Evolutionary conservation across 202 grass and related monocot genomes (phyloP).

Genomic region (Zizania palustris): DNA sequence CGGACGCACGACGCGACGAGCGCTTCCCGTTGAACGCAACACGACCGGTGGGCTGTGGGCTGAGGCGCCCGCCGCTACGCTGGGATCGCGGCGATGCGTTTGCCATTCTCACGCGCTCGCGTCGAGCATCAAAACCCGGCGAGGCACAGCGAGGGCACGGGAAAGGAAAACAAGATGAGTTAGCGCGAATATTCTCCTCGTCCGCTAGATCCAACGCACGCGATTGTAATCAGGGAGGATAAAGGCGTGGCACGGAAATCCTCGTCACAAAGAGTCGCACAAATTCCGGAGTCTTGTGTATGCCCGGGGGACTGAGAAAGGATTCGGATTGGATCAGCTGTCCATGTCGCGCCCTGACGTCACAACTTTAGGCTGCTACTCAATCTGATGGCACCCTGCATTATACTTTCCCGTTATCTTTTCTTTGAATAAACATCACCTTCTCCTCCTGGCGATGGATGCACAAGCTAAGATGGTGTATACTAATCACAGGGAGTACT

Average conservation of each 20-base stretch:
- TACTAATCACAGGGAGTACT: not conserved
- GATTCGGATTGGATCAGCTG: conserved; percentile 29
- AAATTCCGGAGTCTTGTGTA: not conserved
- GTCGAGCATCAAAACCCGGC: conserved; percentile 37
- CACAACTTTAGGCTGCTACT: conserved; percentile 47
- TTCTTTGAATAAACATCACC: not conserved
- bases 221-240: not conserved
- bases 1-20: too few relatives aligned
- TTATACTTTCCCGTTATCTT: not conserved
- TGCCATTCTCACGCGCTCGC: conserved; percentile 29
- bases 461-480: not conserved
- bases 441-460: not conserved
- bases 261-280: not conserved
- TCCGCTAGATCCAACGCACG: not conserved
- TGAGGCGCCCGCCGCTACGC: too few relatives aligned
- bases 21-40: conserved; percentile 37
- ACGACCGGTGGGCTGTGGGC: too few relatives aligned
- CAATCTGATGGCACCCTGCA: not conserved
- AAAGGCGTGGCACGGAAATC: not conserved
- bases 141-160: too few relatives aligned
- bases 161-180: not conserved
- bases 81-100: conserved; percentile 13
- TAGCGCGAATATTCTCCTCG: conserved; percentile 38
- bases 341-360: conserved; percentile 48
- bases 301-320: not conserved